Conservation (phyloP, 2,329 filamentous ascomycete species). For the Pyrenophora tritici-repentis region DNA sequence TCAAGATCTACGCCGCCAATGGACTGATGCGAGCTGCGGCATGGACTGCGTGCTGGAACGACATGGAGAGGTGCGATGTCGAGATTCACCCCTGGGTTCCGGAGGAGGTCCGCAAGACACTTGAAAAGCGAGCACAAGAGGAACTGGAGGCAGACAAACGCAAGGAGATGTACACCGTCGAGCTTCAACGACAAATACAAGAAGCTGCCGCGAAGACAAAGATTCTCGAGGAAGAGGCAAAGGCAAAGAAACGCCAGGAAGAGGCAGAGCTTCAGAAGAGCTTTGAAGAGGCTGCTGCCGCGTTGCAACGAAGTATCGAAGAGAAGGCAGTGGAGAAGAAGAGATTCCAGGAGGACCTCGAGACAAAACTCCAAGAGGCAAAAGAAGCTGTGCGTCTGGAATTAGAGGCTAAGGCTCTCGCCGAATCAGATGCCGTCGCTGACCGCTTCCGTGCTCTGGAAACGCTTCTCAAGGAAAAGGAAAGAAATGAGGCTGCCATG, state of each 20-base stretch:
- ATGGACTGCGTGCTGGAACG: constrained; percentile 91
- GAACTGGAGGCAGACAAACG: constrained; percentile 41
- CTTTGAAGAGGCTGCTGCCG: constrained; percentile 35
- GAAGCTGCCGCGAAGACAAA: constrained; percentile 39
- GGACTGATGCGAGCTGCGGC: constrained; percentile 90
- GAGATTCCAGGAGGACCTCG: constrained; percentile 32
- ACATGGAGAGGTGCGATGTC: constrained; percentile 98
- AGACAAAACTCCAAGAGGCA: constrained; percentile 38
- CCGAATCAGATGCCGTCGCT: constrained; percentile 35
- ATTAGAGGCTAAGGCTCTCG: constrained; percentile 35
- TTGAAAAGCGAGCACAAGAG: constrained; percentile 59
- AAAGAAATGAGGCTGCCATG: constrained; percentile 16
- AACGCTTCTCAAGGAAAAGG: constrained; percentile 30
- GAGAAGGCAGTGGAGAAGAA: constrained; percentile 36
- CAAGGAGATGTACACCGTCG: constrained; percentile 37
- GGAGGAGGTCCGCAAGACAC: constrained; percentile 60
- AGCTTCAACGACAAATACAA: constrained; percentile 39
- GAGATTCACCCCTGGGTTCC: constrained; percentile 80
- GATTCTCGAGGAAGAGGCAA: constrained; percentile 34
- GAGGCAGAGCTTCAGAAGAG: constrained; percentile 34
- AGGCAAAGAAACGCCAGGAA: constrained; percentile 30
- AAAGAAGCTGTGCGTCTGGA: constrained; percentile 42
- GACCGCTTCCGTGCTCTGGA: constrained; percentile 40
- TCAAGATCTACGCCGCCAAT: constrained; percentile 94
- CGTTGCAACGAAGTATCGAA: constrained; percentile 32